Percentiles rank a stretch among this genome's conserved stretches.
phyloP scores from a whole-genome alignment of 2,329 filamentous ascomycete genomes.

The Aphanoascus verrucosus region DNA sequence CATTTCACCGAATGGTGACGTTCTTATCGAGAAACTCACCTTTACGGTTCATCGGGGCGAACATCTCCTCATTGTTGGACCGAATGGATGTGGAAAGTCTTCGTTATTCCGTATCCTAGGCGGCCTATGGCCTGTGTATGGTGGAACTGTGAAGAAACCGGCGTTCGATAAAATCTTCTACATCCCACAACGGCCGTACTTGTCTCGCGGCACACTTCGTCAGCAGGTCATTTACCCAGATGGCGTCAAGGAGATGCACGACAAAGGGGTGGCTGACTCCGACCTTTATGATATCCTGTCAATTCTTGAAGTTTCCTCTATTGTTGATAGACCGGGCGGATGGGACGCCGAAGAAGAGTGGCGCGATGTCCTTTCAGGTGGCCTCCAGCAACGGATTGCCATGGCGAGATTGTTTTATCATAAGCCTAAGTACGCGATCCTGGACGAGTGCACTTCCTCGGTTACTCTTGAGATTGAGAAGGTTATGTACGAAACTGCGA shows the following conservation, averaged over 20 bases:
- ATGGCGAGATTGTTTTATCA: conserved; percentile 97
- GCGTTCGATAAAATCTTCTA: conserved; percentile 93
- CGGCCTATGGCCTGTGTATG: conserved; percentile 95
- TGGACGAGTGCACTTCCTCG: conserved; percentile 91
- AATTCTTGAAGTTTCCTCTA: conserved; percentile 69
- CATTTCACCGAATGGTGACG: conserved; percentile 90
- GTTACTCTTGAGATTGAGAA: conserved; percentile 94
- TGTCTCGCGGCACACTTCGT: conserved; percentile 80
- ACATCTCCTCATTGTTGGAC: conserved; percentile 87
- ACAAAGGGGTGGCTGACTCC: conserved; percentile 68
- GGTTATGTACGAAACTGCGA: conserved; percentile 94
- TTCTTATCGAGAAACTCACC: conserved; percentile 72
- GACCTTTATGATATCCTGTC: conserved; percentile 68
- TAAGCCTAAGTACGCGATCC: conserved; percentile 79
- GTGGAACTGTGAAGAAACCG: conserved; percentile 83
- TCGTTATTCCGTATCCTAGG: conserved; percentile 93
- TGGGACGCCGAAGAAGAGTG: conserved; percentile 96
- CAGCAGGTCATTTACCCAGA: conserved; percentile 98
- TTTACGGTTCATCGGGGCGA: conserved; percentile 80
- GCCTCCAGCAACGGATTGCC: conserved; percentile 87
- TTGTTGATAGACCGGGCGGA: conserved; percentile 67
- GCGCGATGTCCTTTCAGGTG: conserved; percentile 85
- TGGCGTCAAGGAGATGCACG: conserved; percentile 72
- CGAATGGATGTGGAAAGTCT: conserved; percentile 95
- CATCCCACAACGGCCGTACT: conserved; percentile 89